Evolutionary conservation across 306 rosid species (phyloP).

Genomic region (Begonia masoniana): DNA sequence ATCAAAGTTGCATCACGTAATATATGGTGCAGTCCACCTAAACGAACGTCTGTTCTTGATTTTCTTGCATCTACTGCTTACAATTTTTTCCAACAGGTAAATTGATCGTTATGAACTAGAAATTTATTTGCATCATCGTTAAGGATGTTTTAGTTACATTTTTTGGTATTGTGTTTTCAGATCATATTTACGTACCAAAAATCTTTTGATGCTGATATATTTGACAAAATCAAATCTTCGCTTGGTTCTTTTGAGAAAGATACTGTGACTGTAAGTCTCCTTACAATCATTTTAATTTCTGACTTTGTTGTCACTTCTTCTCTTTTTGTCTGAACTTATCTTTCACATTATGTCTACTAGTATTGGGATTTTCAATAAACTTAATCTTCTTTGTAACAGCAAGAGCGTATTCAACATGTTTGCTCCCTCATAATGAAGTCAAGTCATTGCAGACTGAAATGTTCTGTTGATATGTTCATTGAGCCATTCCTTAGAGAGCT

Average conservation of each 20-base stretch:
- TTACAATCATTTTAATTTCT: neutral
- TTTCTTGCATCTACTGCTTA: slow-evolving; percentile 56
- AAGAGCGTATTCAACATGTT: slow-evolving; percentile 17
- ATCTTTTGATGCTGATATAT: slow-evolving; percentile 46
- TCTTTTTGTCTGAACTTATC: neutral
- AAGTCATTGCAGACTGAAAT: slow-evolving; percentile 42
- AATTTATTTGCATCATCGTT: neutral
- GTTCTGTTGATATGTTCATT: slow-evolving; percentile 35
- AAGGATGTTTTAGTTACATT: neutral
- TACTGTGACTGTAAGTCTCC: slow-evolving; percentile 22
- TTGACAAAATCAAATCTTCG: slow-evolving; percentile 29
- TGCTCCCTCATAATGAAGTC: slow-evolving; percentile 42
- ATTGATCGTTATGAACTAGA: neutral
- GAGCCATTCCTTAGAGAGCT: slow-evolving; percentile 56
- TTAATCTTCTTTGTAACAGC: slow-evolving; percentile 23
- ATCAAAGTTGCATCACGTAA: slow-evolving; percentile 43
- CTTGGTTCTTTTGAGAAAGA: slow-evolving; percentile 26
- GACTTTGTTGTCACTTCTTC: neutral
- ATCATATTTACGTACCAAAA: slow-evolving; percentile 59
- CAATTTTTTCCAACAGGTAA: slow-evolving; percentile 73
- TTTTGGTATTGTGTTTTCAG: slow-evolving; percentile 22
- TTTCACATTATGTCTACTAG: neutral
- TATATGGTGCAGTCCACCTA: slow-evolving; percentile 49
- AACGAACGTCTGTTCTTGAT: slow-evolving; percentile 27
- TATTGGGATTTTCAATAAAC: neutral